phyloP scores from a whole-genome alignment of 495 filamentous ascomycete species.

The Penicillium bovifimosum region DNA sequence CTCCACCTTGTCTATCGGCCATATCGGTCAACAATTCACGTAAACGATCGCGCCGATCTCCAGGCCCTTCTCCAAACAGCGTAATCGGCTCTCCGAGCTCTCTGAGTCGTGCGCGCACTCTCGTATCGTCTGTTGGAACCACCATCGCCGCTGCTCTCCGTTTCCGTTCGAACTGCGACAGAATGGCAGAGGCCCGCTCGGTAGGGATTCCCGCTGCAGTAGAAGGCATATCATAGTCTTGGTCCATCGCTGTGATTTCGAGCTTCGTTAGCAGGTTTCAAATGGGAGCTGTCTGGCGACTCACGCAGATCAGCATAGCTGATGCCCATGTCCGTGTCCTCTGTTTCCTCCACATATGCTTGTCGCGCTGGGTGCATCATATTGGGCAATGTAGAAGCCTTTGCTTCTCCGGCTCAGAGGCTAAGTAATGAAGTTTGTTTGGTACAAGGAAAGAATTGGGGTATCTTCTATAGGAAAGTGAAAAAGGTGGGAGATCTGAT shows the following conservation, averaged over 20 bases:
- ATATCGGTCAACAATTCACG: constrained; percentile 72
- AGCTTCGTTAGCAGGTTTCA: neutral
- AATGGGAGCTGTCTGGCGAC: constrained; percentile 21
- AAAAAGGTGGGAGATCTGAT: constrained; percentile 7
- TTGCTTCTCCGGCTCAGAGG: neutral
- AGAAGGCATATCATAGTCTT: constrained; percentile 75
- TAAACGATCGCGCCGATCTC: constrained; percentile 79
- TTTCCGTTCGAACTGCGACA: constrained; percentile 86
- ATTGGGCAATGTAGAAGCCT: constrained; percentile 23
- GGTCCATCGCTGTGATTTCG: constrained; percentile 61
- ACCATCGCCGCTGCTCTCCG: constrained; percentile 80
- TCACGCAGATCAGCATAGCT: constrained; percentile 75
- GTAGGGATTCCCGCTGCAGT: constrained; percentile 70
- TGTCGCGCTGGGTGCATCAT: constrained; percentile 89
- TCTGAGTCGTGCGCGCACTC: constrained; percentile 73
- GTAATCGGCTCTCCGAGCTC: constrained; percentile 89
- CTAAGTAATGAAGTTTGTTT: neutral
- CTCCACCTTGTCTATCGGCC: constrained; percentile 58
- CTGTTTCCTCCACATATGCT: constrained; percentile 91
- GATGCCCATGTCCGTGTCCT: constrained; percentile 64
- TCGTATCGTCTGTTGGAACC: constrained; percentile 92
- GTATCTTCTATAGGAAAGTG: neutral
- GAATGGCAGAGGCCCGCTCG: constrained; percentile 81
- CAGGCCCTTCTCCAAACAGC: constrained; percentile 86
- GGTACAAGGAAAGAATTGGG: neutral